These are phyloP conservation scores for Monascus ruber DNA, from an alignment of 2,329 filamentous ascomycete genomes.

Conservation along the genomic window DNA sequence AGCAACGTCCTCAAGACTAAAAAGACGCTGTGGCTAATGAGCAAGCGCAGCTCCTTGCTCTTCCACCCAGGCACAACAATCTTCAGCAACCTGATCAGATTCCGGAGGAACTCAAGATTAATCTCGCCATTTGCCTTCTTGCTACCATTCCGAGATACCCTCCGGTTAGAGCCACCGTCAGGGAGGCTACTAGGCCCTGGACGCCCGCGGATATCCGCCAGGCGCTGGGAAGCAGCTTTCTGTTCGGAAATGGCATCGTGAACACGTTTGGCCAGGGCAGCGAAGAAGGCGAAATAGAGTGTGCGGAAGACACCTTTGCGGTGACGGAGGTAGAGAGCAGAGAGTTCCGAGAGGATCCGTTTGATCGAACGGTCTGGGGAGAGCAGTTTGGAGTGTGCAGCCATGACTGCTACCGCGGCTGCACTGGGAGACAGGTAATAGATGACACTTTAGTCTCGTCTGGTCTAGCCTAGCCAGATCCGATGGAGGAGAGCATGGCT, in stretches of 20 bases:
- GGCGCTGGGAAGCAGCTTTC: slow-evolving; percentile 65
- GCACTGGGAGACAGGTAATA: slow-evolving; percentile 1
- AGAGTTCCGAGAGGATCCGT: slow-evolving; percentile 54
- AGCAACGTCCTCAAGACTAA: slow-evolving; percentile 82
- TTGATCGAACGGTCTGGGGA: slow-evolving; percentile 55
- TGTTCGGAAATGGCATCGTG: slow-evolving; percentile 88
- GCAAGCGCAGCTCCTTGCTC: slow-evolving; percentile 74
- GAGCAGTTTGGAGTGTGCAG: slow-evolving; percentile 61
- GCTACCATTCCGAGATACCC: slow-evolving; percentile 11
- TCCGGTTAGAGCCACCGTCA: slow-evolving; percentile 11
- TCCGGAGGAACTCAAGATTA: slow-evolving; percentile 76
- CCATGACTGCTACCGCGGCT: slow-evolving; percentile 42
- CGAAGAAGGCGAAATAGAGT: slow-evolving; percentile 70
- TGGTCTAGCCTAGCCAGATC: slow-evolving; percentile 9
- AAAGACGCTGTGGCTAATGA: slow-evolving; percentile 89
- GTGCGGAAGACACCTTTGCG: slow-evolving; percentile 72
- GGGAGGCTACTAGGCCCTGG: slow-evolving; percentile 32
- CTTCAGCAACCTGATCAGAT: slow-evolving; percentile 62
- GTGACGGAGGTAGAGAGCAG: slow-evolving; percentile 63
- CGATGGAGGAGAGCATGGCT: slow-evolving; percentile 12
- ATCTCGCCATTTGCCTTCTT: slow-evolving; percentile 73
- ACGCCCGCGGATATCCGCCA: slow-evolving; percentile 49
- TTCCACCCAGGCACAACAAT: slow-evolving; percentile 87
- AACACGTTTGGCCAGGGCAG: slow-evolving; percentile 74
- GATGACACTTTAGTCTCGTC: background rate